Base-by-base conservation (phyloP, 768 basidiomycete species). In the Hydnum rufescens region DNA sequence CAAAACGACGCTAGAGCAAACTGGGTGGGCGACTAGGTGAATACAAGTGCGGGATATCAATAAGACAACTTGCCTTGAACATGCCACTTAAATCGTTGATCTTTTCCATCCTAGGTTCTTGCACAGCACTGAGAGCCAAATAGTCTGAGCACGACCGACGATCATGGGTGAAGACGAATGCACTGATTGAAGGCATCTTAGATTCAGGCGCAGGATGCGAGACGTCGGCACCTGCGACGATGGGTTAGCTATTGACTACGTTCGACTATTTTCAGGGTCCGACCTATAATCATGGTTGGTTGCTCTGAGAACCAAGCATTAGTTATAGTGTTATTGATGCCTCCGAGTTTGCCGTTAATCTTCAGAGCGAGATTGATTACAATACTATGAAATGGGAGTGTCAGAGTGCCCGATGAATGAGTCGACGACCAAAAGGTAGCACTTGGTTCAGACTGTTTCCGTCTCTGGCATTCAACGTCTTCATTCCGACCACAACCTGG, bases 221-320 rank as follows among this genome's bases (percentile, higher is more conserved):
- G 13, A 47, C 44, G 26, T 47, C 44, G 16, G 25, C 25, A 47
- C 44, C 44, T 47, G 26, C 26, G 13, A 8, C 13, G 44, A 47
- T 13, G 26, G 16, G 44, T 13, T 16, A 25, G 26, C 25, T 47
- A 82, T 39, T 88, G 80, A 1, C 82, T 84, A 2, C 85, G 85
- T 1, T 82, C 78, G 70, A 70, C 56, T 75, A 70, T 53, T 80
- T 81, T 85, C 22, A 82, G 80, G 59, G 88, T 82, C 57, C 85
- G 82, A 0, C 86, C 86, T 2, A 89, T 77, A 60, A 89, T 66
- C 80, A 89, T 88, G 4, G 85, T 87, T 51, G 71, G 71, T 57
- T 71, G 69, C 62, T 73, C 74, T 1, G 62, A 74, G 43, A 87
- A 64, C 83, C 83, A 87, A 32, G 55, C 58, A 73, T 1, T 54